These are phyloP conservation scores for Cruciata laevipes DNA, from an alignment of 257 asterid species.

Conservation along the genomic window DNA sequence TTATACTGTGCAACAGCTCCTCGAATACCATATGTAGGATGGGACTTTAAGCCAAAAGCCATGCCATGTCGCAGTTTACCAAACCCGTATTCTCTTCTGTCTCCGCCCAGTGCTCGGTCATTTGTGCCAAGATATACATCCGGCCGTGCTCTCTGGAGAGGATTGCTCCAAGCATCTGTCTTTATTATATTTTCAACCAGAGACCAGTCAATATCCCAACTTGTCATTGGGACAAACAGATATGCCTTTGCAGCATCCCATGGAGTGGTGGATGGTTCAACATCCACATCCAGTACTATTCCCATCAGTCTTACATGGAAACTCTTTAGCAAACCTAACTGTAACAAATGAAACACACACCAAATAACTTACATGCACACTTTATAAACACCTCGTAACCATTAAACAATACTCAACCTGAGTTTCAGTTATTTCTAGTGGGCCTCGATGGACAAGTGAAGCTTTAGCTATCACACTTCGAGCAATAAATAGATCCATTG, in stretches of 20 bases:
- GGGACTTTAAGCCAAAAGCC: constrained; percentile 71
- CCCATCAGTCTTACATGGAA: constrained; percentile 98
- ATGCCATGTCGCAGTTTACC: constrained; percentile 84
- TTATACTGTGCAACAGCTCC: constrained; percentile 95
- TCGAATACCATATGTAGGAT: constrained; percentile 96
- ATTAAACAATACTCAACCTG: constrained; percentile 47
- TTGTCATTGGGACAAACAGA: constrained; percentile 66
- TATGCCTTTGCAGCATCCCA: constrained; percentile 96
- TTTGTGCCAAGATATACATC: constrained; percentile 97
- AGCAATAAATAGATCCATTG: constrained; percentile 87
- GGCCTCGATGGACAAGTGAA: constrained; percentile 61
- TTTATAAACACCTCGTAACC: constrained; percentile 10
- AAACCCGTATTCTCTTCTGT: constrained; percentile 89
- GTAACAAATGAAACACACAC: constrained; percentile 20
- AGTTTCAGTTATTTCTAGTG: constrained; percentile 49
- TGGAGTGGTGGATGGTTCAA: constrained; percentile 93
- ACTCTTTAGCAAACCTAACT: constrained; percentile 75
- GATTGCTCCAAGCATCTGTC: constrained; percentile 80
- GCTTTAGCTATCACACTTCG: constrained; percentile 78
- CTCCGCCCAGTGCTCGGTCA: constrained; percentile 93
- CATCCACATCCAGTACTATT: constrained; percentile 97
- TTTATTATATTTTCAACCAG: constrained; percentile 55
- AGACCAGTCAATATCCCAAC: constrained; percentile 67
- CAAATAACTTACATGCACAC: constrained; percentile 11
- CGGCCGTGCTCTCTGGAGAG: constrained; percentile 97